Evolutionary conservation across 352 stramenopile species (phyloP).

Genomic region (Plasmopara muralis): DNA sequence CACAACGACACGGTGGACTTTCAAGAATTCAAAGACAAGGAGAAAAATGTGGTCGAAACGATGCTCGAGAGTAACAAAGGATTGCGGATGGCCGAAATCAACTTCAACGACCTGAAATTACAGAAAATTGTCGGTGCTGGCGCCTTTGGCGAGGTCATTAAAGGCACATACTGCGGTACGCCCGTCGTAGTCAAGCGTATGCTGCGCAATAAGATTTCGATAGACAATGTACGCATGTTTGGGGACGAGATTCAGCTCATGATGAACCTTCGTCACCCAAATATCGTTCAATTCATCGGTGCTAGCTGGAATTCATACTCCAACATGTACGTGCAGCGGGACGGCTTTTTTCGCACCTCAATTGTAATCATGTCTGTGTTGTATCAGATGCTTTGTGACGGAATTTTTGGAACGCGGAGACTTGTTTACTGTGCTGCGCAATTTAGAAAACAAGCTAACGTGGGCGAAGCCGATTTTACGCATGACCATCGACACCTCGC

Average conservation of each 20-base stretch:
- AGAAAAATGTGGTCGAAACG: conserved; percentile 83
- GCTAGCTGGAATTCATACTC: conserved; percentile 90
- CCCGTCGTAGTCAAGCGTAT: conserved; percentile 86
- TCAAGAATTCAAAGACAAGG: conserved; percentile 78
- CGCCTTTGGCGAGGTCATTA: conserved; percentile 85
- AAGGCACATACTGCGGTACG: conserved; percentile 84
- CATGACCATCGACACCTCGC: conserved; percentile 88
- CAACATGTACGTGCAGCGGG: conserved; percentile 66
- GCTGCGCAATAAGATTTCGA: conserved; percentile 85
- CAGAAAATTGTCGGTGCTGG: conserved; percentile 84
- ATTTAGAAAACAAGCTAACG: conserved; percentile 71
- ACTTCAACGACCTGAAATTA: conserved; percentile 84
- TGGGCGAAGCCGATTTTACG: conserved; percentile 83
- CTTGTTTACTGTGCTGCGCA: conserved; percentile 73
- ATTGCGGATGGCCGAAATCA: conserved; percentile 84
- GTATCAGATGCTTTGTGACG: conserved; percentile 76
- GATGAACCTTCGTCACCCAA: conserved; percentile 86
- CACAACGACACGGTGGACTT: conserved; percentile 68
- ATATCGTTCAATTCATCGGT: conserved; percentile 88
- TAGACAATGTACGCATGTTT: conserved; percentile 86
- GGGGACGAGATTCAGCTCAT: conserved; percentile 87
- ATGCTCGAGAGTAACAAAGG: conserved; percentile 87
- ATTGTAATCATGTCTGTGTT: conserved; percentile 1
- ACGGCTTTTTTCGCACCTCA: conserved; percentile 5
- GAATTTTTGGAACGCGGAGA: conserved; percentile 83